phyloP scores from a whole-genome alignment of 768 basidiomycete species.

The Omphalotus guepiniiformis region DNA sequence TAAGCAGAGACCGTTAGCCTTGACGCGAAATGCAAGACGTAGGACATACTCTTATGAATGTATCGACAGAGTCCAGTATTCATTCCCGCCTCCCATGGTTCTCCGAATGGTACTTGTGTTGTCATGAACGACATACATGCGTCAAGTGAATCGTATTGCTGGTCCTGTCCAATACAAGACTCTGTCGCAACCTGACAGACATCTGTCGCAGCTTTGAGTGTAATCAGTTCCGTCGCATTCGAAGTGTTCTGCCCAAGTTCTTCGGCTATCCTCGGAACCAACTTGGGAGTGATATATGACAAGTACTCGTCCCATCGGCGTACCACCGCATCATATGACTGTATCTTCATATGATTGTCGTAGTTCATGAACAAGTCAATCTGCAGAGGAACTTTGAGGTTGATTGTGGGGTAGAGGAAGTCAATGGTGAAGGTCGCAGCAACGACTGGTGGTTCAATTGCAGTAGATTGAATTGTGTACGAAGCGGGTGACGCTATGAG shows the following conservation, averaged over 20 bases:
- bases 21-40: background rate
- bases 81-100: conserved; percentile 9
- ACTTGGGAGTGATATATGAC: background rate
- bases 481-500: conserved; percentile 5
- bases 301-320: conserved; percentile 6
- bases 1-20: background rate
- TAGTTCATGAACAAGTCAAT: conserved; percentile 5
- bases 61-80: conserved; percentile 7
- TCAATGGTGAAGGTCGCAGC: background rate
- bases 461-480: conserved; percentile 1
- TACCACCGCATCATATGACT: conserved; percentile 8
- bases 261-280: conserved; percentile 4
- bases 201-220: conserved; percentile 5
- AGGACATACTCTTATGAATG: background rate
- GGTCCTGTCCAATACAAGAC: conserved; percentile 6
- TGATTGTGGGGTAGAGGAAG: conserved; percentile 6
- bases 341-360: conserved; percentile 8
- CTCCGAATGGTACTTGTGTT: conserved; percentile 2
- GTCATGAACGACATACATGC: conserved; percentile 1
- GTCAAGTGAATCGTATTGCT: conserved; percentile 8
- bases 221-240: conserved; percentile 1
- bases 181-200: conserved; percentile 5
- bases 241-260: conserved; percentile 5
- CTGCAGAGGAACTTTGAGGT: conserved; percentile 6
- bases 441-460: conserved; percentile 4